Evolutionary conservation across 1,284 basidiomycete species (phyloP).

Genomic region (Tetrapyrgos nigripes): DNA sequence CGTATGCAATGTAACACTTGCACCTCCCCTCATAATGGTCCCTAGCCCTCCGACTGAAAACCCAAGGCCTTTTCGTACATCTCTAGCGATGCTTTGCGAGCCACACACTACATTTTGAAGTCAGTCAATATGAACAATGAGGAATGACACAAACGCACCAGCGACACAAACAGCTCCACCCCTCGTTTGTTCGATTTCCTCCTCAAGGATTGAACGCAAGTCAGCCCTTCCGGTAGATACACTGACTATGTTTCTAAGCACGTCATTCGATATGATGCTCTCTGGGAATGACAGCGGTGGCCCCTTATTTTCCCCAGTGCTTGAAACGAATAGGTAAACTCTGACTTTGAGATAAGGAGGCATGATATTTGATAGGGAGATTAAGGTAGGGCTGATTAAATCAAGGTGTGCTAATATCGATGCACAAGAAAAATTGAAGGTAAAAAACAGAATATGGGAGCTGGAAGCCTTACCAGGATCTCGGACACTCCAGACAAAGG

Average conservation of each 20-base stretch:
- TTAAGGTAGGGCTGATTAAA: too few species aligned
- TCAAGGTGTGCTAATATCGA: too few species aligned
- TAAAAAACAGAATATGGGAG: neutral
- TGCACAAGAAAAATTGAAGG: neutral
- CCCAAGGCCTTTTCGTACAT: conserved; percentile 45
- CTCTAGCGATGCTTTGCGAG: conserved; percentile 43
- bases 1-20: conserved; percentile 50
- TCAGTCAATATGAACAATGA: too few species aligned
- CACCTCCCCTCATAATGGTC: conserved; percentile 45
- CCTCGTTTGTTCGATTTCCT: too few species aligned
- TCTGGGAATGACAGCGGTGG: conserved; percentile 12
- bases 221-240: too few species aligned
- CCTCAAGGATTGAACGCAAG: too few species aligned
- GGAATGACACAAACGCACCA: conserved; percentile 32
- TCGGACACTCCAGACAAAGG: conserved; percentile 13
- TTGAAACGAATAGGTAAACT: conserved; percentile 46
- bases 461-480: conserved; percentile 15
- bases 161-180: conserved; percentile 41
- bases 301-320: too few species aligned
- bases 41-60: conserved; percentile 33
- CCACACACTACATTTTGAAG: conserved; percentile 48
- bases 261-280: conserved; percentile 12
- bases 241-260: neutral
- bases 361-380: conserved; percentile 6
- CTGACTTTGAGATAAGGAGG: conserved; percentile 37